Conservation (phyloP, 164 flowering plant species). For the Tinospora cordifolia region DNA sequence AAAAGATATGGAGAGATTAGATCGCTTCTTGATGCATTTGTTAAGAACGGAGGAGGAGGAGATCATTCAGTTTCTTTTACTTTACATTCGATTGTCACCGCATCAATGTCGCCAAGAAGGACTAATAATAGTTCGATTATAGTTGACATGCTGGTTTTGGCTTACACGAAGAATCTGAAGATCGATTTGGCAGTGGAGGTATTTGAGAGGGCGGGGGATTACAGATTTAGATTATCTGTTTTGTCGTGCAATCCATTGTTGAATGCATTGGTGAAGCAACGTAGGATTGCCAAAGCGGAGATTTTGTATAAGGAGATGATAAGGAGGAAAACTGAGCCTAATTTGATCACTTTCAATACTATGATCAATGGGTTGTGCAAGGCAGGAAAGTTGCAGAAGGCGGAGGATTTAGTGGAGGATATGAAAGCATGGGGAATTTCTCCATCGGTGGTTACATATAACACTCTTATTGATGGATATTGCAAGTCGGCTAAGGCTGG, state of each 20-base stretch:
- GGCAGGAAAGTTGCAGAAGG: constrained; percentile 25
- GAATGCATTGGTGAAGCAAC: constrained; percentile 22
- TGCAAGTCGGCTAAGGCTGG: constrained; percentile 28
- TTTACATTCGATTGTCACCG: constrained; percentile 9
- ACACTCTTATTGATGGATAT: constrained; percentile 25
- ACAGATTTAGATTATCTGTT: constrained; percentile 20
- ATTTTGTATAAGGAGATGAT: constrained; percentile 24
- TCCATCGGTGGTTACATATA: constrained; percentile 21
- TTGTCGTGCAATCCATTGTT: constrained; percentile 25
- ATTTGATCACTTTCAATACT: constrained; percentile 25
- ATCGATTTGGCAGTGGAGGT: constrained; percentile 20
- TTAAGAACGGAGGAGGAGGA: constrained; percentile 1
- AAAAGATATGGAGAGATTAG: constrained; percentile 22
- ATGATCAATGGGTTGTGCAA: constrained; percentile 24
- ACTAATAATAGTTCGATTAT: constrained; percentile 12
- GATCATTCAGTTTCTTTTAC: constrained; percentile 3
- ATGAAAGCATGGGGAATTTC: constrained; percentile 26
- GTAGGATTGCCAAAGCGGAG: constrained; percentile 10
- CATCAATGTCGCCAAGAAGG: constrained; percentile 9
- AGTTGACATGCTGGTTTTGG: constrained; percentile 27
- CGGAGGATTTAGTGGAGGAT: constrained; percentile 23
- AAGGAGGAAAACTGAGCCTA: constrained; percentile 20
- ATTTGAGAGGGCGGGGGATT: constrained; percentile 27
- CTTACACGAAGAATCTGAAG: constrained; percentile 15
- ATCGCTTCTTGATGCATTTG: constrained; percentile 16